Evolutionary conservation across 2,329 filamentous ascomycete genomes (phyloP), one percentile per base, ranked within the genome.

Genomic region (Phyllosticta citriasiana): DNA sequence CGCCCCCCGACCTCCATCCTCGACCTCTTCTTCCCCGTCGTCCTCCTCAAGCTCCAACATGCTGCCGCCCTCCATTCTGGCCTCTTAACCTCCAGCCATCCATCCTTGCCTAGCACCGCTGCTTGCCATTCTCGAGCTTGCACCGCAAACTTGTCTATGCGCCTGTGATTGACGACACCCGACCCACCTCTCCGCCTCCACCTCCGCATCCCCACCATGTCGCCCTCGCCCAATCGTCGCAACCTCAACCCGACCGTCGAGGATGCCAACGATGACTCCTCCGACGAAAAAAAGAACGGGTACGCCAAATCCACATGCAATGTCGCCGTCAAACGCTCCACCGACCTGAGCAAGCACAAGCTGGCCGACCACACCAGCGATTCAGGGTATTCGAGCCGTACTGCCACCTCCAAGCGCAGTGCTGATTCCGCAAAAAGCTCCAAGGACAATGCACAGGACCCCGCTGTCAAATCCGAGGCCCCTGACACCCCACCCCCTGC

Each of bases 301-400:
- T 27, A 26, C 27, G 19, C 40, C 27, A 25, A 26, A 22, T 53
- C 60, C 66, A 81, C 81, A n/a, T 58, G 55, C 67, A 81, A 82
- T 72, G 72, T 79, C 68, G 72, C 78, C 66, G 73, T 73, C 64
- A 81, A 77, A 74, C 74, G 77, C 65, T 78, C 80, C 55, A 57
- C 60, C 40, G 66, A 71, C 66, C 57, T 75, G 67, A 67, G 69
- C 65, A 64, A 67, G 67, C 66, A 68, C 65, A 54, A 61, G 50
- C 71, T 69, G 68, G 63, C 68, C 63, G 79, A 83, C 71, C 74
- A 76, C 68, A 78, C 79, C 66, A 83, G 80, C 73, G 83, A 86
- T 73, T 84, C 82, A 66, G 83, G 83, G 67, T 85, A 85, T 76
- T 84, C 81, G 65, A 84, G 82, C 75, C 78, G 79, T 68, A 82